Evolutionary conservation across 225 moss, liverwort and hornwort genomes (phyloP).

Genomic region (Polytrichum commune): DNA sequence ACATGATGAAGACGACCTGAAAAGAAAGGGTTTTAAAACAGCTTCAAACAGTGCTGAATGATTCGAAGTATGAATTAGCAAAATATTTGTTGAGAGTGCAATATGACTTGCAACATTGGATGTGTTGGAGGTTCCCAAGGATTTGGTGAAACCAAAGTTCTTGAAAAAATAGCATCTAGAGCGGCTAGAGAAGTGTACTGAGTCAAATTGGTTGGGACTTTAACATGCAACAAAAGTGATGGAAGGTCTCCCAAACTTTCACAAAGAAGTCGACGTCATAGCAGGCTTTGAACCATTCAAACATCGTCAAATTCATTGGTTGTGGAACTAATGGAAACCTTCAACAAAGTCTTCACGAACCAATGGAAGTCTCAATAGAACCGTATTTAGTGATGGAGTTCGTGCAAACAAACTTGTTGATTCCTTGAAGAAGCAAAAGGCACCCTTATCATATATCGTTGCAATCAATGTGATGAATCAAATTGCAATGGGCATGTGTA

Average conservation of each 20-base stretch:
- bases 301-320: constrained; percentile 18
- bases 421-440: neutral
- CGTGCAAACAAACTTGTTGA: neutral
- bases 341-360: neutral
- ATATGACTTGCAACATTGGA: no score
- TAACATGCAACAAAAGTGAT: constrained; percentile 17
- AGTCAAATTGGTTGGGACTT: constrained; percentile 7
- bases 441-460: neutral
- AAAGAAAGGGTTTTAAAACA: no score
- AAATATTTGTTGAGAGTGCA: no score
- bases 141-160: no score
- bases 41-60: no score
- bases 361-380: no score
- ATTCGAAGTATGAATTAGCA: no score
- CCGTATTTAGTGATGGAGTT: neutral
- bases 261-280: constrained; percentile 15
- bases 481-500: constrained; percentile 5
- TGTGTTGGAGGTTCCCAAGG: no score
- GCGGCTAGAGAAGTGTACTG: no score
- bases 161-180: no score
- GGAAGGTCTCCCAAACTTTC: constrained; percentile 2
- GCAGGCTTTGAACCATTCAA: constrained; percentile 10
- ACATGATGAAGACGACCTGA: no score
- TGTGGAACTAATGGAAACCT: neutral
- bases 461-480: neutral